Evolutionary conservation across 1,284 basidiomycete species (phyloP).

Genomic region (Melampsora americana): DNA sequence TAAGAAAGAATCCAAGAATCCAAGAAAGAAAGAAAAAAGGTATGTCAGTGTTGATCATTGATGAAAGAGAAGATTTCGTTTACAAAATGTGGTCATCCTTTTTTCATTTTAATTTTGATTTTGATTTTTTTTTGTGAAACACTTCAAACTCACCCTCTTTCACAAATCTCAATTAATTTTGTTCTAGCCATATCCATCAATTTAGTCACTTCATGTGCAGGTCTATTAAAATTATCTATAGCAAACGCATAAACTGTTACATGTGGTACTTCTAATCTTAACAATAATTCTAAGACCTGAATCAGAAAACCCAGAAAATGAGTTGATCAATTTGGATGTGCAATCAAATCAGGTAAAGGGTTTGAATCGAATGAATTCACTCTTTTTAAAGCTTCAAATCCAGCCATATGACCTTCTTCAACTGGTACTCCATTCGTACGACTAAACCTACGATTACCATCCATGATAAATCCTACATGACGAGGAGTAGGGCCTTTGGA

Average conservation of each 20-base stretch:
- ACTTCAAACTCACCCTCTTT: constrained; percentile 60
- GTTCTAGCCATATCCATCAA: constrained; percentile 80
- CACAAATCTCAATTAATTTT: constrained; percentile 75
- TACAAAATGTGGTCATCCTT: no score
- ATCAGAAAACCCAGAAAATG: no score
- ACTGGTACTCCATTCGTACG: constrained; percentile 66
- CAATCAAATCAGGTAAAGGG: no score
- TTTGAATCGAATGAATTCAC: constrained; percentile 61
- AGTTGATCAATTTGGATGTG: background rate
- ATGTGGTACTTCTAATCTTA: constrained; percentile 70
- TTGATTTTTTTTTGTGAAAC: no score
- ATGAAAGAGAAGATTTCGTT: no score
- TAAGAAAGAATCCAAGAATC: constrained; percentile 3
- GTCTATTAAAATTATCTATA: constrained; percentile 95
- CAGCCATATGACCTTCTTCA: constrained; percentile 75
- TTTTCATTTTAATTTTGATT: no score
- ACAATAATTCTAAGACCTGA: constrained; percentile 77
- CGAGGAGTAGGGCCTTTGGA: constrained; percentile 72
- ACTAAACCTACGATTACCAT: constrained; percentile 92
- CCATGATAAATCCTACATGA: constrained; percentile 97
- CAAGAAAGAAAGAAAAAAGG: no score
- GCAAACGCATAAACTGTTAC: constrained; percentile 95
- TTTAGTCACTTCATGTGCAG: constrained; percentile 76
- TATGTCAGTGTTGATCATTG: no score
- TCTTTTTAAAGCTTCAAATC: constrained; percentile 74